Base-by-base conservation (phyloP, 345 rosid species). In the Citrus medica region DNA sequence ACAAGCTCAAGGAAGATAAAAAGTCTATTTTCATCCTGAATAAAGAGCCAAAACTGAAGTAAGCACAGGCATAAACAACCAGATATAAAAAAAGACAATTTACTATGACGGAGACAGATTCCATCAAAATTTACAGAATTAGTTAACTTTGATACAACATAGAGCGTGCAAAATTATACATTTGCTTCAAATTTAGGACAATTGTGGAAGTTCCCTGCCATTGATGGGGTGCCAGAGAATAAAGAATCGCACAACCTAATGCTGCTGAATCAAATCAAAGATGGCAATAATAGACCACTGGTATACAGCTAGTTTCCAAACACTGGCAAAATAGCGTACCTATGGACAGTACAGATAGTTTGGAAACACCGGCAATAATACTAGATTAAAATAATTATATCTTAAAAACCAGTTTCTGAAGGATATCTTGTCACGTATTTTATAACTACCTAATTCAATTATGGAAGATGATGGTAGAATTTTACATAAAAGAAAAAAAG, bases 1-100 rank as follows among this genome's bases (percentile, higher is more conserved):
- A 93, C 93, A 73, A 92, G 89, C 89, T 95, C 96, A 24, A 95
- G 91, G 75, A 93, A 95, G 64, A 95, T 93, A 77, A 91, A 93
- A 64, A 95, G 87, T 63, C 86, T 90, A 32, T 91, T 86, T 33
- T 82, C 93, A 75, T 90, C 94, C 99, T 95, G 88, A 79, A 51
- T n/a, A 53, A 35, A 17, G 30, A 65, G 21, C 22, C 22, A 42
- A 6, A 53, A 51, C 22, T 27, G 68, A 74, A 22, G 33, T 7
- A 13, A 32, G 59, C 46, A 16, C 53, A 32, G 61, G 7, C 25
- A 13, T 24, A 42, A 63, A 46, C 19, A 27, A 38, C 5, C 37
- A 6, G 51, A 69, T 25, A 5, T 22, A 22, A 30, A 71, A 32
- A 30, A n/a, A 68, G 19, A 17, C 58, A 25, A 25, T 63, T 30